Base-by-base conservation (phyloP, 2,329 filamentous ascomycete genomes). In the Colletotrichum melonis region DNA sequence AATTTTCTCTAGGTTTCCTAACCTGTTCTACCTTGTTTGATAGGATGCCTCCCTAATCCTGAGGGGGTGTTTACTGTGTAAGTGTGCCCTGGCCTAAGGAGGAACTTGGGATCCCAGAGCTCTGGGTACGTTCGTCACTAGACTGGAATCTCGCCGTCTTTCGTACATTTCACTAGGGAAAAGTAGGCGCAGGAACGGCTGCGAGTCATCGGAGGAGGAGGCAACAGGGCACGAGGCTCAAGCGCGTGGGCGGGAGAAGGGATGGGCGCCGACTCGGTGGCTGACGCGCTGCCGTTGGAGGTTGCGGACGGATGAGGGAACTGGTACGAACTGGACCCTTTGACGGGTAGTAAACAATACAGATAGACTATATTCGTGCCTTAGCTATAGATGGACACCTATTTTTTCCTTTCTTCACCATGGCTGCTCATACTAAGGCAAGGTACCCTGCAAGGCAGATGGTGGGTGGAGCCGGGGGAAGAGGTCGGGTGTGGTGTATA, bases 201-300 rank as follows among this genome's bases (percentile, higher is more conserved):
- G 54, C 38, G 30, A 73, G 71, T 73, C 71, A 71, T 70, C 60
- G 56, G 24, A 62, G 55, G 42, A 72, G 30, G 55, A 72, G 68
- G 58, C 63, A 72, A 49, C 57, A 26, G 52, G 60, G 67, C 72
- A 74, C 72, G 72, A 72, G 72, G 68, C 63, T 63, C 68, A 64
- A 68, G 63, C 72, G 72, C 72, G 69, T 74, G 72, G 67, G 57
- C 69, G 55, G 62, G 56, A 63, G 52, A 67, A 67, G 62, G 49
- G 38, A 60, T 63, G 72, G 54, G 63, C 55, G 68, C 30, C 57
- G 69, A 59, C 58, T 74, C 28, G 63, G 58, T 72, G 72, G 71
- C 67, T 71, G 67, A 35, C 60, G 56, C 71, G 60, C 58, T 19
- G 22, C 19, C 42, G 16, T 49, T 58, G 49, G 19, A 67, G 70